Conservation (phyloP, 306 rosid genomes). For the Citrullus amarus region DNA sequence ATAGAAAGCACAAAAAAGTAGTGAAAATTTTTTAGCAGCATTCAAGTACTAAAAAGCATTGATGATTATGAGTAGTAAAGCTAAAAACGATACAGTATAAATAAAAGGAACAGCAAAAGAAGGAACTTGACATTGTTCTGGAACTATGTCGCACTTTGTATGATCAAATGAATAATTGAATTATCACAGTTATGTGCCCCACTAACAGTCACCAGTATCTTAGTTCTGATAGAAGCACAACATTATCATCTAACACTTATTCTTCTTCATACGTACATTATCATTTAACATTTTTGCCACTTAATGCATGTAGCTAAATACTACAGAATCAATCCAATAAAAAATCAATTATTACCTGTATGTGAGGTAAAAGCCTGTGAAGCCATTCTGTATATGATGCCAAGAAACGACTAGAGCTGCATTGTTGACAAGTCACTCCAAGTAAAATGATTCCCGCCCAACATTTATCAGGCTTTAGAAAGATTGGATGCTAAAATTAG, state of each 20-base stretch:
- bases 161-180: background rate
- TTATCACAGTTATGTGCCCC: too few species aligned
- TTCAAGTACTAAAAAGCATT: background rate
- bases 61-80: background rate
- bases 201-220: background rate
- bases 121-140: background rate
- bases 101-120: background rate
- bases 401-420: conserved; percentile 56
- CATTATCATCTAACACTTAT: background rate
- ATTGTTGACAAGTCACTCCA: conserved; percentile 72
- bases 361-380: conserved; percentile 34
- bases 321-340: conserved; percentile 5
- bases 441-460: conserved; percentile 79
- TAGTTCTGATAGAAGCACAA: background rate
- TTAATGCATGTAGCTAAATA: background rate
- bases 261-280: background rate
- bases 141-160: background rate
- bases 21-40: background rate
- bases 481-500: conserved; percentile 14
- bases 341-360: conserved; percentile 45
- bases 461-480: conserved; percentile 78
- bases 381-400: conserved; percentile 65
- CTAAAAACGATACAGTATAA: background rate
- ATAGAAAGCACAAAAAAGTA: conserved; percentile 11
- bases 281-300: background rate